phyloP scores from a whole-genome alignment of 208 protist species.

The Acanthamoeba lenticulata region DNA sequence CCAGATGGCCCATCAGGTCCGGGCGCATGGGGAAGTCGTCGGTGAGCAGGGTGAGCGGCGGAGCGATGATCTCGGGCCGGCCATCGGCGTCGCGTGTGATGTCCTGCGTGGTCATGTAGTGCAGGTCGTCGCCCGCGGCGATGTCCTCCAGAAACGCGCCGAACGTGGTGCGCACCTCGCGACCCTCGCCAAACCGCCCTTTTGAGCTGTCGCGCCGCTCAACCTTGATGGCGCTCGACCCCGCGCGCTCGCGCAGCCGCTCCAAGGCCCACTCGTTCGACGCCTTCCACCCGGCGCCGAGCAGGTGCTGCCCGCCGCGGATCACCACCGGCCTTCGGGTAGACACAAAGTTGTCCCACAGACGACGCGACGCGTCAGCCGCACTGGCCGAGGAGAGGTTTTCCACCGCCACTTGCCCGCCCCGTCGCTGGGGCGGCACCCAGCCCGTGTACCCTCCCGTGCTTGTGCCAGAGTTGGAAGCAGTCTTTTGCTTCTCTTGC shows the following conservation, averaged over 20 bases:
- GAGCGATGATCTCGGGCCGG: background rate
- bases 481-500: background rate
- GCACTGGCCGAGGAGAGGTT: background rate
- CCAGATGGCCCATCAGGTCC: slow-evolving; percentile 45
- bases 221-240: background rate
- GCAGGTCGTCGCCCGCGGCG: background rate
- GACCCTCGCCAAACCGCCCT: background rate
- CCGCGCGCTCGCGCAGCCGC: background rate
- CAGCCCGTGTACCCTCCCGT: background rate
- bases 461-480: background rate
- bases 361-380: background rate
- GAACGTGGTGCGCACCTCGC: slow-evolving; percentile 31
- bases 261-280: background rate
- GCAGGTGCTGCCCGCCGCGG: background rate
- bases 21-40: slow-evolving; percentile 59
- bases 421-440: slow-evolving; percentile 1
- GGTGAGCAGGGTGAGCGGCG: background rate
- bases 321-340: background rate
- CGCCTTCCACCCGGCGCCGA: background rate
- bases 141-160: background rate
- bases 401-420: background rate
- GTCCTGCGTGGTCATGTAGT: slow-evolving; percentile 42
- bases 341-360: background rate
- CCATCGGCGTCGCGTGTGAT: background rate
- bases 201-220: slow-evolving; percentile 4